Evolutionary conservation across 163 green algal species (phyloP).

Genomic region (Coccomyxa subellipsoidea): DNA sequence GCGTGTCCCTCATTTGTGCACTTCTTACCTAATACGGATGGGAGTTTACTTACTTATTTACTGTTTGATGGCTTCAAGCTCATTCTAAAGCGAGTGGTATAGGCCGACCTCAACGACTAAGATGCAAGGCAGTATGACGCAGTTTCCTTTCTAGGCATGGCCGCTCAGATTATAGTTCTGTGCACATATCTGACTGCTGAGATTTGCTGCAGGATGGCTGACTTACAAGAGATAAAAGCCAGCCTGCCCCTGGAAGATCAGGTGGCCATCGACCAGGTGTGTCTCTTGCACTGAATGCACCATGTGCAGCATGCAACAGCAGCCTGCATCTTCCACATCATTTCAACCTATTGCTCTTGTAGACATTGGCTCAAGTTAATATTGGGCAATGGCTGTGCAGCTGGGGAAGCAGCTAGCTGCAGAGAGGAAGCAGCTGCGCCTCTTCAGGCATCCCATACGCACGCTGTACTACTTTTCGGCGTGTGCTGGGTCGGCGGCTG

Average conservation of each 20-base stretch:
- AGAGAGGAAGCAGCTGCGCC: conserved; percentile 43
- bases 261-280: conserved; percentile 3
- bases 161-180: not conserved
- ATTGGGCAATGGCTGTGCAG: conserved; percentile 14
- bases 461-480: conserved; percentile 59
- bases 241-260: not conserved
- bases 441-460: conserved; percentile 48
- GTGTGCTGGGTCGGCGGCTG: conserved; percentile 28
- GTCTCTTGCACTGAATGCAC: not conserved
- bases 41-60: no score
- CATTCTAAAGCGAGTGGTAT: no score
- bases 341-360: no score
- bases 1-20: no score
- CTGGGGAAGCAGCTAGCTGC: conserved; percentile 24
- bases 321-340: no score
- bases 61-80: no score
- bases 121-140: not conserved
- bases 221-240: not conserved
- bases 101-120: no score
- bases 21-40: no score
- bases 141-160: not conserved
- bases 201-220: not conserved
- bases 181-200: not conserved
- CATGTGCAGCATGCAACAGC: no score
- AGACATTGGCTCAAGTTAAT: not conserved